Evolutionary conservation across 805 yeast species (phyloP).

Genomic region (Ogataea dorogensis): DNA sequence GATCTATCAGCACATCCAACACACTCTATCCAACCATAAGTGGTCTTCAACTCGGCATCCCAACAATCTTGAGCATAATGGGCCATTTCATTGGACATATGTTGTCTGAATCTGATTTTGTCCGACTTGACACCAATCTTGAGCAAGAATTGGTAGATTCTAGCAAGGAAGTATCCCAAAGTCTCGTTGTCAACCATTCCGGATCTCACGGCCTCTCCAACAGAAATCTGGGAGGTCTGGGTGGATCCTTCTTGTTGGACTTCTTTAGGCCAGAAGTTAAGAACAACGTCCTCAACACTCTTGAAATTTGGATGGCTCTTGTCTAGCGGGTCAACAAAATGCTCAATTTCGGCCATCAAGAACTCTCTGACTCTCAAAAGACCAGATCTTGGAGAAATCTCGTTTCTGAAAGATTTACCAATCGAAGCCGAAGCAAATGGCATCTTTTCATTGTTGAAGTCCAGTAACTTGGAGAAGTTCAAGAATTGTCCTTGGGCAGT

Average conservation of each 20-base stretch:
- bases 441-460: conserved; percentile 92
- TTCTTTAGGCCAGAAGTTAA: conserved; percentile 80
- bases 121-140: conserved; percentile 87
- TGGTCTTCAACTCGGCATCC: conserved; percentile 96
- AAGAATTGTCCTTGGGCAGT: conserved; percentile 99
- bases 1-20: conserved; percentile 99
- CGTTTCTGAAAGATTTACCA: conserved; percentile 98
- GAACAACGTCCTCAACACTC: conserved; percentile 68
- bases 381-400: conserved; percentile 98
- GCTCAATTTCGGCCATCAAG: conserved; percentile 99
- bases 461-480: conserved; percentile 90
- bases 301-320: conserved; percentile 80
- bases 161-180: conserved; percentile 92
- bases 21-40: conserved; percentile 99
- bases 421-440: conserved; percentile 99
- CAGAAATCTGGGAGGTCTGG: conserved; percentile 55
- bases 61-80: conserved; percentile 99
- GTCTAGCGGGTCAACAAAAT: conserved; percentile 90
- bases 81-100: conserved; percentile 98
- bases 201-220: conserved; percentile 87
- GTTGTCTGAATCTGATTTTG: conserved; percentile 95
- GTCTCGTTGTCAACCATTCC: conserved; percentile 96
- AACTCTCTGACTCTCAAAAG: conserved; percentile 97
- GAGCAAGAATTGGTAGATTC: conserved; percentile 80
- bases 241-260: conserved; percentile 87